Percentiles rank a stretch among this genome's conserved stretches.
These are phyloP conservation scores for Daldinia decipiens DNA, from an alignment of 495 filamentous ascomycete species.

Conservation along the genomic window DNA sequence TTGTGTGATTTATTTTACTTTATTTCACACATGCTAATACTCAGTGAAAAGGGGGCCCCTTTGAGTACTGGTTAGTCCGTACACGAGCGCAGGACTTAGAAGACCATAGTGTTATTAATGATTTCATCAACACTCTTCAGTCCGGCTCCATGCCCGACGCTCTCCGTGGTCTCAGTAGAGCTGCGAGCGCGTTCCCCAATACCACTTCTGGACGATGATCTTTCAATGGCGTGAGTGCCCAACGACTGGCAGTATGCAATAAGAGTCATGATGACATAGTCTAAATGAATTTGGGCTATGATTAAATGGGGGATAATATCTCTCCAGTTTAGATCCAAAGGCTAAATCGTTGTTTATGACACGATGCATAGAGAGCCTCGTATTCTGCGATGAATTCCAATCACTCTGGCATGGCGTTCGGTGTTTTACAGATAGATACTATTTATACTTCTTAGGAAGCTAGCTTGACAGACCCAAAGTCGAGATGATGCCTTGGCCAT, in stretches of 20 bases:
- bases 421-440: constrained; percentile 9
- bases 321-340: not conserved
- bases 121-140: constrained; percentile 46
- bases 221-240: not conserved
- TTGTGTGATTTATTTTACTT: not conserved
- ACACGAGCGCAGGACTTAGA: constrained; percentile 51
- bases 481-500: not conserved
- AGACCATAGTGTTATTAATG: constrained; percentile 46
- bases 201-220: constrained; percentile 7
- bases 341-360: not conserved
- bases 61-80: constrained; percentile 58
- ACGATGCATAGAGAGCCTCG: not conserved
- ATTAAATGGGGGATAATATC: not conserved
- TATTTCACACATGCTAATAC: constrained; percentile 17
- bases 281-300: not conserved
- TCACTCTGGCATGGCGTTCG: constrained; percentile 15
- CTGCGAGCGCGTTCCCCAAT: constrained; percentile 48
- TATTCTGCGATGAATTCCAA: not conserved
- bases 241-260: not conserved
- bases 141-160: constrained; percentile 49
- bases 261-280: not conserved
- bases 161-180: constrained; percentile 50
- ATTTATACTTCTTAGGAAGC: not conserved
- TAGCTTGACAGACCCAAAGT: not conserved
- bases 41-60: constrained; percentile 51